Base-by-base conservation (phyloP, 176 grass and related monocot species). In the Cenchrus americanus region DNA sequence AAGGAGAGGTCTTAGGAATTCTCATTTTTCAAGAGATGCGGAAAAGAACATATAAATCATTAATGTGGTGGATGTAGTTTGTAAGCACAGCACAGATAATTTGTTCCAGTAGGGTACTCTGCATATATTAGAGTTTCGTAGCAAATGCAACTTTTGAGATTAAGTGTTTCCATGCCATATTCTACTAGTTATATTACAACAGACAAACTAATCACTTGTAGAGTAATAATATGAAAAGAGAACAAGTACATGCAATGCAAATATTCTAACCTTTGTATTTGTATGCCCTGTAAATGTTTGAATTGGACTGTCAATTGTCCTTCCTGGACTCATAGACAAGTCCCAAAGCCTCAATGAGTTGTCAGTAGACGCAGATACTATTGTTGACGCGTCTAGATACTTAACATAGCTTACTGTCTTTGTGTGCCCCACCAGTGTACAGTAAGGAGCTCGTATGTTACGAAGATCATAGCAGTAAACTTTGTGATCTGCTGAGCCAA, bases 371-470 rank as follows among this genome's bases (percentile, higher is more conserved):
- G 89, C 89, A 34, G 97, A 99, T 79, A 94, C 81, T 50, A 99
- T 79, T 52, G 86, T 99, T 78, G 81, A 87, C 15, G 91, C 67
- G 70, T 99, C 89, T 49, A 99, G 54, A 85, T 94, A 96, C 81
- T 99, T 99, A 19, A 94, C 91, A 83, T 99, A 94, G 88, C 97
- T 99, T 75, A 99, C 93, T 71, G 97, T 99, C 83, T 96, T 99
- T 75, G 83, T 85, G 54, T 99, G 97, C 54, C 91, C 93, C 77
- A 80, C 61, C 76, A 99, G 70, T 41, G 88, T 94, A 86, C 85
- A 90, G 78, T 79, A 87, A 73, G 97, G 97, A 53, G 78, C 77
- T 52, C 97, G 87, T 87, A 94, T 75, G 68, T 94, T 92, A 30
- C 97, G 91, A 76, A 99, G 89, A 94, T 99, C 97, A 82, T 96